Evolutionary conservation across 495 filamentous ascomycete species (phyloP), one percentile per base, ranked within the genome.

Genomic region (Aspergillus sclerotioniger): DNA sequence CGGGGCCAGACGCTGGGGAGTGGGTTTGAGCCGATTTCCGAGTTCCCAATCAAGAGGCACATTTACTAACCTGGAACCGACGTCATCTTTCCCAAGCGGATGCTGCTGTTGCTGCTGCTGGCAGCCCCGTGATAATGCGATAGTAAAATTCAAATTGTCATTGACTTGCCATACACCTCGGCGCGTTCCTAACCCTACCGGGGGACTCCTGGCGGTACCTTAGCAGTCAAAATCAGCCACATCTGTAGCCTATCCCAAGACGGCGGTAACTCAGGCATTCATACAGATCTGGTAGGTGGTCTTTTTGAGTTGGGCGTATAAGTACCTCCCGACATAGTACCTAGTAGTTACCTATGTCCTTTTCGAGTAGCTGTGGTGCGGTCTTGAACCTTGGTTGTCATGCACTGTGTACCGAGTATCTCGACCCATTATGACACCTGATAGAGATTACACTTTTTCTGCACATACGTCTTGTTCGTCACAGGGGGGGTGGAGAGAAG

Each of bases 191-290:
- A 41, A 12, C 37, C 12, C 47, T 50, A 9, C 47, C 47, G 21
- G 15, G 47, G 16, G 20, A 29, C 47, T 6, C 47, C 15, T 41
- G 37, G 37, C 7, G 8, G 37, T 50, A 50, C 31, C 47, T 50
- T 28, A 28, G 28, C 47, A 13, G 47, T 16, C 47, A 32, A n/a
- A 15, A 31, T 50, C 47, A 50, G 47, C 47, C 47, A 50, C 47
- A 31, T 16, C 31, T 25, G 16, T 8, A 15, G 13, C 3, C 17
- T 19, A 16, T 46, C 20, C 9, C 16, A 47, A 10, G 21, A 17
- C 17, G 17, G 45, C 19, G 4, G 16, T 47, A 47, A 20, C 9
- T 21, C 45, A 47, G 16, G 45, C 45, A 47, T 47, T 17, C 19
- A 29, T 49, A 49, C 20, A 49, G 20, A n/a, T 29, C 6, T 20